Percentiles rank a stretch among this genome's conserved stretches.
Conservation (phyloP, 2,329 filamentous ascomycete genomes). For the Penicillium brasilianum region DNA sequence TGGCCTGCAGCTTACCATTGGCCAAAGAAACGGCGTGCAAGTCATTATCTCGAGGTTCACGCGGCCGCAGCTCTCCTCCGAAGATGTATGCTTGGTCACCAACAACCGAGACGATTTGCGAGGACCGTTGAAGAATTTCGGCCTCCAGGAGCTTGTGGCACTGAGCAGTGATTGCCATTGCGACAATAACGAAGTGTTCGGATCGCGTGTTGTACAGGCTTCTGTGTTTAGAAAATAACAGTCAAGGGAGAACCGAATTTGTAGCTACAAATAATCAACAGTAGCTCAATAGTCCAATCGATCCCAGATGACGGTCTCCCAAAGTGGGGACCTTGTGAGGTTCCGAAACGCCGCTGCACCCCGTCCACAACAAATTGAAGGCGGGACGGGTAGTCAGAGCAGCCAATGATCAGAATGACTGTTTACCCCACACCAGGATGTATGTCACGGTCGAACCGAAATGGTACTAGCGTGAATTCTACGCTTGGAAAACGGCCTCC, state of each 20-base stretch:
- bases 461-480: not conserved
- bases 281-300: too few species aligned
- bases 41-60: slow-evolving; percentile 72
- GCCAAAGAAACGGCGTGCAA: slow-evolving; percentile 68
- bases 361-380: not conserved
- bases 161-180: slow-evolving; percentile 20
- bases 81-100: slow-evolving; percentile 70
- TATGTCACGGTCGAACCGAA: not conserved
- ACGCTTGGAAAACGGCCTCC: not conserved
- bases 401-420: not conserved
- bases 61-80: slow-evolving; percentile 72
- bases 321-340: not conserved
- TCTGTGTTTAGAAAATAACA: not conserved
- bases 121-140: slow-evolving; percentile 61
- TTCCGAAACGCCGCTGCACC: slow-evolving; percentile 3
- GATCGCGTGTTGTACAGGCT: too few species aligned
- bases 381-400: too few species aligned
- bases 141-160: slow-evolving; percentile 31
- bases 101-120: slow-evolving; percentile 70
- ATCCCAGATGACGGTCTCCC: not conserved
- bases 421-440: not conserved
- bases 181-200: not conserved
- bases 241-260: not conserved
- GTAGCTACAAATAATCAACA: not conserved
- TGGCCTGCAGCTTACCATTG: slow-evolving; percentile 18